These are phyloP conservation scores for Naganishia friedmannii DNA, from an alignment of 768 basidiomycete genomes.

Conservation along the genomic window DNA sequence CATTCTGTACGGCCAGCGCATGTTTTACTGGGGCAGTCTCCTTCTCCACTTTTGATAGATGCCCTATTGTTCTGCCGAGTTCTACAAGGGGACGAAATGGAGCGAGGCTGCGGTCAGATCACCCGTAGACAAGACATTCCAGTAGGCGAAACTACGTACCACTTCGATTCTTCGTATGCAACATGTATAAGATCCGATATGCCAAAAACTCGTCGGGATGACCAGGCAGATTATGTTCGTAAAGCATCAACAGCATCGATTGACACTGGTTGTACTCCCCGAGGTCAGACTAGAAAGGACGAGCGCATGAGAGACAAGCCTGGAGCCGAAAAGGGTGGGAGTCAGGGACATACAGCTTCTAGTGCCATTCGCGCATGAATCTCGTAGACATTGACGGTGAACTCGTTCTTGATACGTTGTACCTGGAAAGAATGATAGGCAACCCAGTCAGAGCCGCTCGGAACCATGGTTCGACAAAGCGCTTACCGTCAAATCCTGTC, in stretches of 20 bases:
- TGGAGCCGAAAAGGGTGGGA: neutral
- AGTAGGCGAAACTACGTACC: conserved; percentile 63
- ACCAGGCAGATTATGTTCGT: conserved; percentile 88
- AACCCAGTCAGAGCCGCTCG: neutral
- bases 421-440: conserved; percentile 60
- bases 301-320: neutral
- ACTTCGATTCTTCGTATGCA: conserved; percentile 88
- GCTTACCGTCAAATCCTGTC: conserved; percentile 93
- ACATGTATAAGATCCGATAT: conserved; percentile 91
- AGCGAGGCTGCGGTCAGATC: conserved; percentile 15
- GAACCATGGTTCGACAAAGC: neutral
- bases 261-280: conserved; percentile 99
- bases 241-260: conserved; percentile 78
- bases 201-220: conserved; percentile 94
- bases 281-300: conserved; percentile 72
- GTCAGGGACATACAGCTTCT: conserved; percentile 65
- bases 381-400: conserved; percentile 95
- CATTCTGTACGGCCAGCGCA: conserved; percentile 82
- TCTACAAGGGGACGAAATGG: conserved; percentile 9
- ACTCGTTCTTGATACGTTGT: conserved; percentile 97
- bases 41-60: conserved; percentile 91
- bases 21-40: conserved; percentile 73
- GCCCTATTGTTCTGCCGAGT: conserved; percentile 61
- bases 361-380: conserved; percentile 97
- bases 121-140: neutral